Conservation (phyloP, 2,329 filamentous ascomycete species). For the Colletotrichum sp. region DNA sequence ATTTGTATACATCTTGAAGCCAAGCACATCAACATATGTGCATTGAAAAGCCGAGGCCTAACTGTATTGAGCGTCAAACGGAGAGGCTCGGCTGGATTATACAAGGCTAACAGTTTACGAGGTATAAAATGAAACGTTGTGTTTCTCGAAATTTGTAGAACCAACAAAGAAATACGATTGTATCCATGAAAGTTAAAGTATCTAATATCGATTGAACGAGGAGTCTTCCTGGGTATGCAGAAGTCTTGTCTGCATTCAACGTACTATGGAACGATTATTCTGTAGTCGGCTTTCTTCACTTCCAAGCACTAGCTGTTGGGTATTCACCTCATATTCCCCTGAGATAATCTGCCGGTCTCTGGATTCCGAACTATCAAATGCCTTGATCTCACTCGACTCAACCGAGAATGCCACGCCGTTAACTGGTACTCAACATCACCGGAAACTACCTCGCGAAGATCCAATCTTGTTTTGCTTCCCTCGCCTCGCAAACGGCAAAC, state of each 20-base stretch:
- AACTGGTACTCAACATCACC: neutral
- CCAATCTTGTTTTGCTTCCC: neutral
- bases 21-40: accelerated
- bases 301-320: neutral
- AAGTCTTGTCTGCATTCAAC: neutral
- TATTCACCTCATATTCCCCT: neutral
- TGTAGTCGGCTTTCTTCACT: neutral
- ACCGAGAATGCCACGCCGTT: neutral
- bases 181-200: too few species aligned
- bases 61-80: neutral
- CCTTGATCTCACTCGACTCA: neutral
- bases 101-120: too few species aligned
- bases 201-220: too few species aligned
- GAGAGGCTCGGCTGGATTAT: neutral
- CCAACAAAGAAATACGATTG: too few species aligned
- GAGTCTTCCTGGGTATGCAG: too few species aligned
- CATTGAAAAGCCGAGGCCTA: neutral
- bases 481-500: neutral
- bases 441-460: neutral
- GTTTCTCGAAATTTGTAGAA: neutral
- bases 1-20: accelerated
- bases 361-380: neutral
- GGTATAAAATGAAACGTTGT: too few species aligned
- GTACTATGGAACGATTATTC: neutral
- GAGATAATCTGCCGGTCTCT: neutral